Conservation (phyloP, 257 asterid species). For the Catharanthus roseus region DNA sequence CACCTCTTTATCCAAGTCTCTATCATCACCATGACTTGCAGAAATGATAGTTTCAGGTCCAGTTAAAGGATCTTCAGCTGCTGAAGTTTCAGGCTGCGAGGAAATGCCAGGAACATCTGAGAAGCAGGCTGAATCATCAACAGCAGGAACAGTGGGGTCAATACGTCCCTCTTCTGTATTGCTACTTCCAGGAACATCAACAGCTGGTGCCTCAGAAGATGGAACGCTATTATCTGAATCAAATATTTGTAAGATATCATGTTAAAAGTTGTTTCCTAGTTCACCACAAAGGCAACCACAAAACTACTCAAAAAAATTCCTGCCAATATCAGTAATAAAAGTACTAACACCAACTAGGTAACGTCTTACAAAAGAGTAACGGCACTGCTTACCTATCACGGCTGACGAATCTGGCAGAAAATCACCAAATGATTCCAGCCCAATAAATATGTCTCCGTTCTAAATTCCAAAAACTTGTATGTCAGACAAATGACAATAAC, state of each 20-base stretch:
- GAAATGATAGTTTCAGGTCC: constrained; percentile 36
- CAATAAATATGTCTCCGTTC: constrained; percentile 43
- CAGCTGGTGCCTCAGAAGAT: constrained; percentile 31
- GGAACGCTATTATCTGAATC: constrained; percentile 26
- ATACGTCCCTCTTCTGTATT: constrained; percentile 23
- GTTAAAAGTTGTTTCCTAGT: constrained; percentile 14
- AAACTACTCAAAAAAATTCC: not conserved
- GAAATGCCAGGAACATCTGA: constrained; percentile 24
- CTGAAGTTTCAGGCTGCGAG: constrained; percentile 26
- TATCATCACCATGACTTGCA: constrained; percentile 24
- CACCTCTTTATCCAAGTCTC: constrained; percentile 36
- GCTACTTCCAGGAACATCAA: constrained; percentile 19
- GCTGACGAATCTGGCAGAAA: constrained; percentile 31
- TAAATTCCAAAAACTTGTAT: constrained; percentile 20
- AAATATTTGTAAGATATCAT: constrained; percentile 15
- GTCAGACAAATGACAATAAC: constrained; percentile 19
- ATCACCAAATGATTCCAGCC: constrained; percentile 41
- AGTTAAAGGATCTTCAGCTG: constrained; percentile 32
- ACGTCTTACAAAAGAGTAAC: not conserved
- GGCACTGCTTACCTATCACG: constrained; percentile 28
- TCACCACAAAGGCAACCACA: constrained; percentile 4
- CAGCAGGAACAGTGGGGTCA: constrained; percentile 22
- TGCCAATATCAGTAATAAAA: not conserved
- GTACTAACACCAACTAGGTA: not conserved
- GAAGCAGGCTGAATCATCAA: constrained; percentile 21